A percentile compares a stretch with the other conserved stretches of the same genome.
Conservation (phyloP, 306 rosid species). For the Datisca glomerata region DNA sequence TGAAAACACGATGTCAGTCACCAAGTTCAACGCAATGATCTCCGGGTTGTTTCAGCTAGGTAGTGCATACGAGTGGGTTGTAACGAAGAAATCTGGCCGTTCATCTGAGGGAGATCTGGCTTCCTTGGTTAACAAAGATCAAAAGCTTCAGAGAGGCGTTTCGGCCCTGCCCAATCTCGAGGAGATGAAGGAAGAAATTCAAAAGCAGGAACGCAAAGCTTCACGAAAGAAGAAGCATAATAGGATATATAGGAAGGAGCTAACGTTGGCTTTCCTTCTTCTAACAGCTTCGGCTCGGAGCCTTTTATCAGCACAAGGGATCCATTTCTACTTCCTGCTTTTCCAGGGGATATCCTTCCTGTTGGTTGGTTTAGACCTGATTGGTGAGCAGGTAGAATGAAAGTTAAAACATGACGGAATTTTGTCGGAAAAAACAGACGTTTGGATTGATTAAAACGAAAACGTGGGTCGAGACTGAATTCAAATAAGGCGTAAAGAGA, state of each 20-base stretch:
- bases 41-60: conserved; percentile 87
- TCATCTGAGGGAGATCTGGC: conserved; percentile 83
- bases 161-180: conserved; percentile 53
- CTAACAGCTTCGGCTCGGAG: conserved; percentile 86
- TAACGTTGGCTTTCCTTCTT: conserved; percentile 71
- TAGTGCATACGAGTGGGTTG: conserved; percentile 92
- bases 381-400: conserved; percentile 78
- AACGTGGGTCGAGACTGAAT: conserved; percentile 2
- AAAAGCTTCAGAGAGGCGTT: conserved; percentile 42
- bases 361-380: conserved; percentile 79
- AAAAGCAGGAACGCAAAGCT: conserved; percentile 29
- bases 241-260: conserved; percentile 69
- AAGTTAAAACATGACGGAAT: neutral
- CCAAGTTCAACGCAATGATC: conserved; percentile 91
- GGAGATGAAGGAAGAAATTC: conserved; percentile 58
- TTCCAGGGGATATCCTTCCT: conserved; percentile 86
- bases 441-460: conserved; percentile 11
- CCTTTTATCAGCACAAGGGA: conserved; percentile 91
- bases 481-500: too few species aligned
- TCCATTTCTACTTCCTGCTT: conserved; percentile 89
- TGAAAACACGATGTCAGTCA: conserved; percentile 90
- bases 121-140: conserved; percentile 47
- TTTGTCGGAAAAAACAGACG: conserved; percentile 6
- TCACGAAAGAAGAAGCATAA: conserved; percentile 56
- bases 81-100: conserved; percentile 85